Conservation (phyloP, 805 yeast genomes). For the Torulaspora indica region DNA sequence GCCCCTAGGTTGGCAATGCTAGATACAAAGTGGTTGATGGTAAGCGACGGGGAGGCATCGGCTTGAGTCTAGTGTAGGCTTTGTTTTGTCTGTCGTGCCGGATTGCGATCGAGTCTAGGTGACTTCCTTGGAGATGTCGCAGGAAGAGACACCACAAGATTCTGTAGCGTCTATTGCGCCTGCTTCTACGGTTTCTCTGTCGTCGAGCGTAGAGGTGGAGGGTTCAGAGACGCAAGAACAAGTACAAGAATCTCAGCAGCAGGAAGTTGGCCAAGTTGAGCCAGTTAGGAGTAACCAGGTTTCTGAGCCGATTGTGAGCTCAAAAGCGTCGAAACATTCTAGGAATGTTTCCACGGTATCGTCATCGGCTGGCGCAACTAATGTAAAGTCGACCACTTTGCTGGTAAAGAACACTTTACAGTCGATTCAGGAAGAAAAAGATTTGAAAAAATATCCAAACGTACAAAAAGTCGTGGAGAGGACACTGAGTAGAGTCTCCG, state of each 20-base stretch:
- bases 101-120: background rate
- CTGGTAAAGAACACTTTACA: constrained; percentile 58
- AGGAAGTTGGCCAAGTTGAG: background rate
- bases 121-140: constrained; percentile 9
- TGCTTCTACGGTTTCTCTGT: constrained; percentile 10
- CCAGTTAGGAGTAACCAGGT: constrained; percentile 17
- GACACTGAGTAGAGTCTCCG: constrained; percentile 30
- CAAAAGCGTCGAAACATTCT: constrained; percentile 8
- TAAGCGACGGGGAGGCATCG: no score
- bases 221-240: constrained; percentile 22
- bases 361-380: constrained; percentile 13
- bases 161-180: constrained; percentile 19
- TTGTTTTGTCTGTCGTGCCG: background rate
- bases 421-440: constrained; percentile 53
- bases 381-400: constrained; percentile 33
- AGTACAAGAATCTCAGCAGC: constrained; percentile 5
- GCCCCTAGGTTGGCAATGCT: constrained; percentile 1
- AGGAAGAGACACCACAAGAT: constrained; percentile 15
- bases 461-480: constrained; percentile 34
- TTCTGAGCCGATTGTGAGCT: background rate
- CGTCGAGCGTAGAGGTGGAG: constrained; percentile 13
- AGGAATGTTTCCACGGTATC: constrained; percentile 15
- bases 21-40: background rate
- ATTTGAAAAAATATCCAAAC: constrained; percentile 47
- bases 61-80: no score